These are phyloP conservation scores for Anethum foeniculum DNA, from an alignment of 140 eudicot species.

Conservation along the genomic window DNA sequence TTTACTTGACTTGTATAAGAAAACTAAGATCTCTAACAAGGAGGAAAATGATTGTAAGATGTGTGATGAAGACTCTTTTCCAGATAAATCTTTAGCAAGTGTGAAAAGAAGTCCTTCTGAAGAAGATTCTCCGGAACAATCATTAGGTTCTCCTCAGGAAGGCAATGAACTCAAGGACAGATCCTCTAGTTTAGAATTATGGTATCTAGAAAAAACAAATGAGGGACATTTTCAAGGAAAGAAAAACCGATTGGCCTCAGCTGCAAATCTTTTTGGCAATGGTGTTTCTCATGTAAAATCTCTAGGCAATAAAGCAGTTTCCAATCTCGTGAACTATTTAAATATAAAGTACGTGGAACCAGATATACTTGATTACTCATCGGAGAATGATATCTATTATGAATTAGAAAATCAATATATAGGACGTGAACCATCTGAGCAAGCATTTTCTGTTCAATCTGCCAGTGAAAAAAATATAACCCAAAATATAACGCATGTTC, in stretches of 20 bases:
- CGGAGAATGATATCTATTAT: slow-evolving; percentile 25
- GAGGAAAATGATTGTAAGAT: slow-evolving; percentile 20
- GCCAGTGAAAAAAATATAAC: slow-evolving; percentile 25
- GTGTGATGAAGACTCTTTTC: slow-evolving; percentile 19
- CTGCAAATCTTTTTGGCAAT: slow-evolving; percentile 54
- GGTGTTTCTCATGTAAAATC: slow-evolving; percentile 58
- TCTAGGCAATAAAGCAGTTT: slow-evolving; percentile 50
- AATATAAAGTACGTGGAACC: slow-evolving; percentile 46
- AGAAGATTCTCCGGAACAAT: slow-evolving; percentile 10
- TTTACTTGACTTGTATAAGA: slow-evolving; percentile 20
- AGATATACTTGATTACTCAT: slow-evolving; percentile 27
- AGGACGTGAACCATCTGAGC: slow-evolving; percentile 23
- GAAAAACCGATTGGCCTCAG: slow-evolving; percentile 41
- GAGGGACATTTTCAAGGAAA: slow-evolving; percentile 19
- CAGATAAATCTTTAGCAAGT: slow-evolving; percentile 36
- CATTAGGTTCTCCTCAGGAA: slow-evolving; percentile 25
- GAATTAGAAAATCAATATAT: slow-evolving; percentile 27
- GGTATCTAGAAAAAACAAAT: slow-evolving; percentile 12
- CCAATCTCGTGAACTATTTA: slow-evolving; percentile 49
- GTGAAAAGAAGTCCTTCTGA: slow-evolving; percentile 15
- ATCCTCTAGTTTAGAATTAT: neutral
- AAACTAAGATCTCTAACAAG: slow-evolving; percentile 19
- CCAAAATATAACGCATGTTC: slow-evolving; percentile 27
- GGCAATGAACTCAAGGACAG: slow-evolving; percentile 41
- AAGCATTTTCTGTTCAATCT: slow-evolving; percentile 42